Evolutionary conservation across 1,284 basidiomycete genomes (phyloP).

Genomic region (Sporisorium reilianum): DNA sequence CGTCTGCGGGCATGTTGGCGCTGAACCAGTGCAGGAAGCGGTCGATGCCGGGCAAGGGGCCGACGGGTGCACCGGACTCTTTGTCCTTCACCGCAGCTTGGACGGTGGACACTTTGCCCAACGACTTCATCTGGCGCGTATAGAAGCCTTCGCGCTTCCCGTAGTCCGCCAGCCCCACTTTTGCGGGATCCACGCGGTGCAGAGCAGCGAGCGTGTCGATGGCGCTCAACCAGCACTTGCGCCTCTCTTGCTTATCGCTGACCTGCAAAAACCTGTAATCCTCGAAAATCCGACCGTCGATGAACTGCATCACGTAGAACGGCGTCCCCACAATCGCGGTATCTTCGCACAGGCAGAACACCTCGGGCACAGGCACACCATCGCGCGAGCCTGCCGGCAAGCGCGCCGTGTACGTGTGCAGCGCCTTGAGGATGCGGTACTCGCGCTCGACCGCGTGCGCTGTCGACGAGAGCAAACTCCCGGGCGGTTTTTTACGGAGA

Average conservation of each 20-base stretch:
- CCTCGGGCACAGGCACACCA: constrained; percentile 84
- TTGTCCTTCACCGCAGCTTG: constrained; percentile 79
- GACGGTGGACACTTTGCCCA: constrained; percentile 79
- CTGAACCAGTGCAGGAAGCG: constrained; percentile 83
- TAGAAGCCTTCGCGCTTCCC: constrained; percentile 86
- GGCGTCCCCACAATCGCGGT: constrained; percentile 82
- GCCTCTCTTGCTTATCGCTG: constrained; percentile 73
- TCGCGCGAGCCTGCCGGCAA: constrained; percentile 43
- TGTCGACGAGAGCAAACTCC: constrained; percentile 84
- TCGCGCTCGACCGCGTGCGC: constrained; percentile 96
- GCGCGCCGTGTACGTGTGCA: constrained; percentile 33
- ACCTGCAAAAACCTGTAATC: constrained; percentile 77
- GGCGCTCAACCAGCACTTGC: constrained; percentile 73
- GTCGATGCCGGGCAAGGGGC: constrained; percentile 77
- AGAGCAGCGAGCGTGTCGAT: constrained; percentile 79
- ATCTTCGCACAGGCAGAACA: constrained; percentile 81
- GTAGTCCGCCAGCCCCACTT: constrained; percentile 81
- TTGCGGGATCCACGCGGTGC: constrained; percentile 78
- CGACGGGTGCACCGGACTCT: constrained; percentile 74
- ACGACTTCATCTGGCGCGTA: constrained; percentile 88
- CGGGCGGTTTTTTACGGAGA: constrained; percentile 92
- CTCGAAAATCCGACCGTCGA: constrained; percentile 88
- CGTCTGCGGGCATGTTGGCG: constrained; percentile 78
- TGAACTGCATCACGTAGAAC: constrained; percentile 95
- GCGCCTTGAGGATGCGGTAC: constrained; percentile 81